Evolutionary conservation across 441 rosid species (phyloP), one percentile per base, ranked within the genome.

Genomic region (Populus hybrid): DNA sequence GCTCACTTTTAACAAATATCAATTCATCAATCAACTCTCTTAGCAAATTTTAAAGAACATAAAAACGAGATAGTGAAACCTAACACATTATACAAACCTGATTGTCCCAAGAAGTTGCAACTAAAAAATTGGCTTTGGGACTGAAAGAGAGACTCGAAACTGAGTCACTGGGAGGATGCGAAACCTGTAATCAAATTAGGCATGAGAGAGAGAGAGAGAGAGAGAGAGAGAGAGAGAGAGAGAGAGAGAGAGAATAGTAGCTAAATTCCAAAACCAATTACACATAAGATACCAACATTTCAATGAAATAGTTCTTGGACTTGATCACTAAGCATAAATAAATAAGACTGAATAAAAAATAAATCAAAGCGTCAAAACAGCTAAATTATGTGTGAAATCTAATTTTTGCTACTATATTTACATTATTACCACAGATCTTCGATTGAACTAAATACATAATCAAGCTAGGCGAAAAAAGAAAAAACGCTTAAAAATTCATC

Each of bases 51-150:
- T 32, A 73, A 77, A n/a, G 36, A 8, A 76, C 8, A 18, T 59
- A 72, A 63, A 23, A 69, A 75, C 12, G 5, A 50, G 30, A 50
- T 6, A 54, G 21, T 18, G 61, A 40, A 78, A 64, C 68, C 73
- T 67, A 73, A 18, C 3, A 5, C 42, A 35, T 16, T 24, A 64
- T 59, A 76, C 78, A 70, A 75, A 95, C 99, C 97, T 95, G 99
- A 82, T 92, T 95, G 87, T 95, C 99, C 99, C 99, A 95, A 28
- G 99, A 94, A 79, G 95, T 91, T 12, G 97, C 97, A 65, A 94
- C 88, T 80, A 95, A 90, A 69, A 88, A 80, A 73, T 94, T 95
- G 54, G 98, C 97, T 85, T 89, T 90, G 14, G 99, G 93, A 85
- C 99, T 94, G 84, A 95, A 95, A 86, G 86, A 46, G 78, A 95